Evolutionary conservation across 768 basidiomycete genomes (phyloP).

Genomic region (Pleurotus eryngii): DNA sequence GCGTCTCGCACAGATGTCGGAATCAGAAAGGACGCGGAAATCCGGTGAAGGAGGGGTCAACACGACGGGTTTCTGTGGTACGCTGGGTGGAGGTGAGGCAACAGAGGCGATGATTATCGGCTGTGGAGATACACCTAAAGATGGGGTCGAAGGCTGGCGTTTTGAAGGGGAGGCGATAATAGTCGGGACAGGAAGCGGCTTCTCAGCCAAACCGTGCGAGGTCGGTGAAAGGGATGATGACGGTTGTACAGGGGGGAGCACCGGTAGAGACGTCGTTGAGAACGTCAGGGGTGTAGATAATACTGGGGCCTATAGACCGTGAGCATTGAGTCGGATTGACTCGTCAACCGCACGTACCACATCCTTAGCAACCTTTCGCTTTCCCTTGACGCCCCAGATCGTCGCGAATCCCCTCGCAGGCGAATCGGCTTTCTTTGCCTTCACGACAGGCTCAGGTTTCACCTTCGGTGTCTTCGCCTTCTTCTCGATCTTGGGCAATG

Average conservation of each 20-base stretch:
- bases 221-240: background rate
- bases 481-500: slow-evolving; percentile 6
- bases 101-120: background rate
- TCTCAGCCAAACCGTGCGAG: background rate
- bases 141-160: background rate
- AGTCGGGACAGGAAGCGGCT: background rate
- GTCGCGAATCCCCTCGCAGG: background rate
- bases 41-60: slow-evolving; percentile 1
- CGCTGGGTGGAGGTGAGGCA: background rate
- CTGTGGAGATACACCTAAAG: too few species aligned
- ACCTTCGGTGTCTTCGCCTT: background rate
- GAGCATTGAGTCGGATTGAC: background rate
- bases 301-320: background rate
- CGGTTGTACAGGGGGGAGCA: background rate
- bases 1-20: background rate
- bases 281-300: background rate
- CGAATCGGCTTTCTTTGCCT: background rate
- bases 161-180: background rate
- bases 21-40: slow-evolving; percentile 5
- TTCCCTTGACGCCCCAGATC: slow-evolving; percentile 6
- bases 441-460: background rate
- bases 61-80: background rate
- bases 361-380: background rate
- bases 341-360: background rate
- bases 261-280: background rate